These are phyloP conservation scores for Cladosporium colombiae DNA, from an alignment of 2,329 filamentous ascomycete genomes.

Conservation along the genomic window DNA sequence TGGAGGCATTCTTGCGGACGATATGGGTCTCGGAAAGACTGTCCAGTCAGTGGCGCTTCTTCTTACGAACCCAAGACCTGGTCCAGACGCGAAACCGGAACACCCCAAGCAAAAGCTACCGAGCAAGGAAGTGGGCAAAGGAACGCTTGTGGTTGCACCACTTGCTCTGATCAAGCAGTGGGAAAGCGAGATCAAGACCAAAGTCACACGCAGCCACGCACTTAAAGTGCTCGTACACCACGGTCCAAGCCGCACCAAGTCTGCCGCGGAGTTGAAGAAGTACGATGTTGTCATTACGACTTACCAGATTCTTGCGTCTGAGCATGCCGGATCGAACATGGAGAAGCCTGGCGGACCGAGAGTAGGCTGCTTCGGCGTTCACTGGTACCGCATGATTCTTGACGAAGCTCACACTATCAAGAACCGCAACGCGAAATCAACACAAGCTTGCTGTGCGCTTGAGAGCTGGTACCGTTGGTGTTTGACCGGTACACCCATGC, in stretches of 20 bases:
- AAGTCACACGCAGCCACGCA: constrained; percentile 67
- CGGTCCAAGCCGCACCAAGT: constrained; percentile 80
- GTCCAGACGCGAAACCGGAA: constrained; percentile 49
- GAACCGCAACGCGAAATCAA: constrained; percentile 93
- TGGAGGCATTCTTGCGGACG: constrained; percentile 92
- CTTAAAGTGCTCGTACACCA: constrained; percentile 89
- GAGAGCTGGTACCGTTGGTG: constrained; percentile 92
- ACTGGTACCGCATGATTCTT: constrained; percentile 94
- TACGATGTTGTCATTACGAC: constrained; percentile 98
- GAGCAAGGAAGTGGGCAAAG: constrained; percentile 65
- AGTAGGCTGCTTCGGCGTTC: constrained; percentile 82
- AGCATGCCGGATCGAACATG: constrained; percentile 71
- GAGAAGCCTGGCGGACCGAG: constrained; percentile 60
- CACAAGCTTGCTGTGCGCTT: constrained; percentile 85
- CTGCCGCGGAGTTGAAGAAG: constrained; percentile 70
- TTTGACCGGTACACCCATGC: constrained; percentile 92
- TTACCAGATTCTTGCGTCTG: constrained; percentile 91
- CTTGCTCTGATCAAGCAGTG: constrained; percentile 94
- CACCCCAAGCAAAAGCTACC: constrained; percentile 67
- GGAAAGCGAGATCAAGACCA: constrained; percentile 89
- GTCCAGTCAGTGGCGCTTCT: constrained; percentile 90
- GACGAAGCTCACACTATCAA: constrained; percentile 99
- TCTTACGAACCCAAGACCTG: constrained; percentile 71
- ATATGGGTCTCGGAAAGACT: constrained; percentile 97
- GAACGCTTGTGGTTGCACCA: constrained; percentile 88